Base-by-base conservation (phyloP, 2,329 filamentous ascomycete species). In the Xylaria sp. region DNA sequence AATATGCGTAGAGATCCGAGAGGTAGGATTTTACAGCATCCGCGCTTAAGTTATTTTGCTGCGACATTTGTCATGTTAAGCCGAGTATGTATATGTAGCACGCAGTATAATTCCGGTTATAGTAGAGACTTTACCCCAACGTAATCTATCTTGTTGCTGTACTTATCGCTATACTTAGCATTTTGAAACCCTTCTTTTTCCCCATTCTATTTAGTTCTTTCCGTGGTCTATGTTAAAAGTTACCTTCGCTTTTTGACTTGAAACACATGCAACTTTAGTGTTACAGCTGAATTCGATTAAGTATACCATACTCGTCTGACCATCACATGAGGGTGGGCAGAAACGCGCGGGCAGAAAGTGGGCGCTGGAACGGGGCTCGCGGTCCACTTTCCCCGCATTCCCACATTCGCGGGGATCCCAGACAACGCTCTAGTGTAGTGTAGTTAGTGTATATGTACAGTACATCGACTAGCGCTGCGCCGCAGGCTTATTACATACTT, bases 351-450 rank as follows among this genome's bases (percentile, higher is more conserved):
- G 42, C 42, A 44, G 42, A 44, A 36, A n/a, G 17, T 31, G 51
- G 22, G 22, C 20, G n/a, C 22, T 55, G 17, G 50, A 25, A 5
- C 5, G 42, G 42, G 42, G 38, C 10, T n/a, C 53, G 27, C 29
- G 29, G 50, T 25, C 64, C 64, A 66, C 64, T 50, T 60, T 49
- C 61, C 64, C 61, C 61, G 61, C 55, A 56, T 63, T 59, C 55
- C 31, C 29, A 17, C 42, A 45, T 51, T 42, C 51, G 65, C 39
- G 60, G 60, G 60, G 55, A 20, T 11, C 58, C 53, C 38, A 39
- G 27, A 31, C 39, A n/a, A 44, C 27, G 27, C 33, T n/a, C 27
- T 54, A 59, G 64, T 20, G 47, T 47, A 25, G n/a, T n/a, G n/a
- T n/a, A n/a, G 33, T 36, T 36, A 36, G 33, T 36, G 33, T 36